These are phyloP conservation scores for Mortierella sp. DNA, from an alignment of 371 early-diverging fungal genomes.

Conservation along the genomic window DNA sequence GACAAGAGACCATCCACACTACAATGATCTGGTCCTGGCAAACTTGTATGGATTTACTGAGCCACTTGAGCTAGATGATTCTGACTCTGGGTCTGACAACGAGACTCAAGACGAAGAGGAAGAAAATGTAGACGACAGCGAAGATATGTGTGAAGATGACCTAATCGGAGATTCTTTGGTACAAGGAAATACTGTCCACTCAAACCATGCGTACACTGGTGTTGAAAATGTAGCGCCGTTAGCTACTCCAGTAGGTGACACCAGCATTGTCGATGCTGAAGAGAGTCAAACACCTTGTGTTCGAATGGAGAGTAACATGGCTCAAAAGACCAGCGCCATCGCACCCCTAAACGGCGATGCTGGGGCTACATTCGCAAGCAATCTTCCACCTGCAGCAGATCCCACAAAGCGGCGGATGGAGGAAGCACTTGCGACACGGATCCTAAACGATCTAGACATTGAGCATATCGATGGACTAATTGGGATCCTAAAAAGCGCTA, in stretches of 20 bases:
- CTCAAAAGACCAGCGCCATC: no score
- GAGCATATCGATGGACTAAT: slow-evolving; percentile 47
- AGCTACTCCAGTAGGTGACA: no score
- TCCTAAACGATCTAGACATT: slow-evolving; percentile 42
- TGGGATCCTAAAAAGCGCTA: slow-evolving; percentile 33
- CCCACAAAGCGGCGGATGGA: slow-evolving; percentile 54
- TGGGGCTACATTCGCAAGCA: no score
- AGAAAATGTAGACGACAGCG: slow-evolving; percentile 15
- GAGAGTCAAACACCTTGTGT: no score
- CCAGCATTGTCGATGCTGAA: no score
- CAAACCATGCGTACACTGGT: no score
- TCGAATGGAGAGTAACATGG: no score
- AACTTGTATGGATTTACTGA: slow-evolving; percentile 44
- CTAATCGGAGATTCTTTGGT: no score
- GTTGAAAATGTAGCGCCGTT: no score
- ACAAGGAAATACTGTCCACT: no score
- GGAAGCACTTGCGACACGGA: slow-evolving; percentile 36
- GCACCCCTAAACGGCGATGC: no score
- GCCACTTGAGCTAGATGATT: slow-evolving; percentile 4
- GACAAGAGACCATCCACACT: slow-evolving; percentile 1
- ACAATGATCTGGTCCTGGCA: slow-evolving; percentile 40
- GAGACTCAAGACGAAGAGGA: background rate
- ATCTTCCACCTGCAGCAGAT: slow-evolving; percentile 8
- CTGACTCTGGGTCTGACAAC: slow-evolving; percentile 21
- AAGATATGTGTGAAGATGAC: background rate